Conservation (phyloP, 1,139 yeast species). For the Geotrichum aggregatum region DNA sequence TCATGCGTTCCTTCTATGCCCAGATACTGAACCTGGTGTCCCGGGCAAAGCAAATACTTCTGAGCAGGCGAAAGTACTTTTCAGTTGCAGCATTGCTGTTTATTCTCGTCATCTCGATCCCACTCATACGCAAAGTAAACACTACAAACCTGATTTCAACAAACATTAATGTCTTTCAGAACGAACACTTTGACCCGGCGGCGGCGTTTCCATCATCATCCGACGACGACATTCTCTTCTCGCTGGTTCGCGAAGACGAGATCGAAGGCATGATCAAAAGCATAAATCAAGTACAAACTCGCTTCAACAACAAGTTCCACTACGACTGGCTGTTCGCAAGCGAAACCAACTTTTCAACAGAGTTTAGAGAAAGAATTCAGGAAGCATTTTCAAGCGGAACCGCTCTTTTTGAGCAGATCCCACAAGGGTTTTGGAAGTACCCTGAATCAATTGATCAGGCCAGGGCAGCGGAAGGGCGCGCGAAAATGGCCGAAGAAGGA, state of each 20-base stretch:
- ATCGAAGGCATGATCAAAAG: slow-evolving; percentile 54
- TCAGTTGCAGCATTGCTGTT: not conserved
- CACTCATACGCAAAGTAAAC: too few relatives aligned
- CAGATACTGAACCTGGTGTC: too few relatives aligned
- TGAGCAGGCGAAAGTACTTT: not conserved
- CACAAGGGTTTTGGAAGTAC: slow-evolving; percentile 64
- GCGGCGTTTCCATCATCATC: too few relatives aligned
- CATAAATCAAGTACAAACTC: slow-evolving; percentile 59
- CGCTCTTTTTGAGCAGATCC: slow-evolving; percentile 59
- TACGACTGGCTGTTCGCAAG: slow-evolving; percentile 82
- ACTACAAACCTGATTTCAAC: too few relatives aligned
- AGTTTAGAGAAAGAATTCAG: slow-evolving; percentile 48
- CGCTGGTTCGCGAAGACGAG: slow-evolving; percentile 67
- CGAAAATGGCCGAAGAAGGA: slow-evolving; percentile 47
- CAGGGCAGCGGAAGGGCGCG: slow-evolving; percentile 50
- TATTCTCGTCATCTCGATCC: not conserved
- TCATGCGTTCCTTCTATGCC: too few relatives aligned
- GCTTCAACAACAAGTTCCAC: slow-evolving; percentile 61
- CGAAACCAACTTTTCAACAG: slow-evolving; percentile 56
- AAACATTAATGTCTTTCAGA: too few relatives aligned
- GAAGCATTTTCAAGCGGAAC: slow-evolving; percentile 47
- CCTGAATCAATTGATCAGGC: slow-evolving; percentile 65
- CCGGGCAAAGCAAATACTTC: not conserved
- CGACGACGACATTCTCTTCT: slow-evolving; percentile 64
- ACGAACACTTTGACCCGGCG: not conserved